Conservation (phyloP, 2,329 filamentous ascomycete species). For the Arthrobotrys entomopaga region DNA sequence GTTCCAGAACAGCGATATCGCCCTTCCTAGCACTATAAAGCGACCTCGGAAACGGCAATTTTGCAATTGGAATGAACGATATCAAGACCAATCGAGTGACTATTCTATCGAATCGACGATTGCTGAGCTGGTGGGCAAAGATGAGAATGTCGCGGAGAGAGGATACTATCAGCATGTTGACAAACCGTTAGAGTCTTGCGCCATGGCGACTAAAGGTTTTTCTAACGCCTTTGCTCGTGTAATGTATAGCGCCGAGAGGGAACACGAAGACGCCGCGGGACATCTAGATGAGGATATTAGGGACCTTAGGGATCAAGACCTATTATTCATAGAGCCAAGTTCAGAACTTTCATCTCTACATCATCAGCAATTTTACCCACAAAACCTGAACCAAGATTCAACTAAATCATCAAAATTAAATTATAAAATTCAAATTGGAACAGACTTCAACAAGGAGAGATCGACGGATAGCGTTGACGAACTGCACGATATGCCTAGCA, state of each 20-base stretch:
- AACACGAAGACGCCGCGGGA: neutral
- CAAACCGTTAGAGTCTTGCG: neutral
- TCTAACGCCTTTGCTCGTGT: neutral
- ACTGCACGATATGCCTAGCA: conserved; percentile 5
- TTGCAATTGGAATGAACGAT: conserved; percentile 8
- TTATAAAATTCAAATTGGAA: no score
- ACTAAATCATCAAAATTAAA: no score
- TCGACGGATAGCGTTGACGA: neutral
- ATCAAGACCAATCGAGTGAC: neutral
- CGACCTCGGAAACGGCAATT: conserved; percentile 19
- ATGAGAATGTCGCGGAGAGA: conserved; percentile 4
- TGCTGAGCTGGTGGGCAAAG: conserved; percentile 12
- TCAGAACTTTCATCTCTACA: no score
- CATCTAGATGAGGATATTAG: no score
- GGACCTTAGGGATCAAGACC: no score
- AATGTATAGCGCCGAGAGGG: neutral
- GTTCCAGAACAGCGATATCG: neutral
- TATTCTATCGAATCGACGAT: neutral
- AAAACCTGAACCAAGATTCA: no score
- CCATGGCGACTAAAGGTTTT: neutral
- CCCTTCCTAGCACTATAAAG: no score
- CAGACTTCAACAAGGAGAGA: no score
- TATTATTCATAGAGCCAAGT: no score
- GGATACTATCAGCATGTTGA: conserved; percentile 7
- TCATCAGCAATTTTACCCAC: no score